These are phyloP conservation scores for Claviceps spartinae DNA, from an alignment of 2,329 filamentous ascomycete genomes.

Conservation along the genomic window DNA sequence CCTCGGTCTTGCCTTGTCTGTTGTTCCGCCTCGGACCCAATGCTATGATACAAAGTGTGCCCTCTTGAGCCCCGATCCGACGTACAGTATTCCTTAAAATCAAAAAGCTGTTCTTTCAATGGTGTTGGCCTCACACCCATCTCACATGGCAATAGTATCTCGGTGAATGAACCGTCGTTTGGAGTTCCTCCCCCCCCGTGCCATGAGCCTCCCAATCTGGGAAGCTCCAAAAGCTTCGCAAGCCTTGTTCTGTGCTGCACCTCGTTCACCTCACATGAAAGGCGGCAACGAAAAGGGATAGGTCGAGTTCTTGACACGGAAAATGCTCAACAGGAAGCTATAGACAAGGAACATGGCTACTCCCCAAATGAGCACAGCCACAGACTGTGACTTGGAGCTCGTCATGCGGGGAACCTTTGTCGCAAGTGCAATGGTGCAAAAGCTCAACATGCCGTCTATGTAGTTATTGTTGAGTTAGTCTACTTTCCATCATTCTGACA, in stretches of 20 bases:
- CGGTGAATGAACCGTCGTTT: background rate
- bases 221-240: background rate
- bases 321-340: slow-evolving; percentile 87
- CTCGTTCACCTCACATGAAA: slow-evolving; percentile 42
- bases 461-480: background rate
- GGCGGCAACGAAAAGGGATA: slow-evolving; percentile 93
- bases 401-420: slow-evolving; percentile 84
- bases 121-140: background rate
- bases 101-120: background rate
- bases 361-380: slow-evolving; percentile 70
- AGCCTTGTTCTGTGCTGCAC: background rate
- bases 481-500: background rate
- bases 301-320: slow-evolving; percentile 85
- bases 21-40: background rate
- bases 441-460: slow-evolving; percentile 57
- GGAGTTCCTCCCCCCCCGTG: too few relatives aligned
- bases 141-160: background rate
- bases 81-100: background rate
- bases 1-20: background rate
- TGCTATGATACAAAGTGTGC: background rate
- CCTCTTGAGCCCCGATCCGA: background rate
- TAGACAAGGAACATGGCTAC: slow-evolving; percentile 69
- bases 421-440: slow-evolving; percentile 80
- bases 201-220: too few relatives aligned
- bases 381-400: slow-evolving; percentile 63